Base-by-base conservation (phyloP, 805 yeast genomes). In the Sugiyamaella boreocaroliniensis region DNA sequence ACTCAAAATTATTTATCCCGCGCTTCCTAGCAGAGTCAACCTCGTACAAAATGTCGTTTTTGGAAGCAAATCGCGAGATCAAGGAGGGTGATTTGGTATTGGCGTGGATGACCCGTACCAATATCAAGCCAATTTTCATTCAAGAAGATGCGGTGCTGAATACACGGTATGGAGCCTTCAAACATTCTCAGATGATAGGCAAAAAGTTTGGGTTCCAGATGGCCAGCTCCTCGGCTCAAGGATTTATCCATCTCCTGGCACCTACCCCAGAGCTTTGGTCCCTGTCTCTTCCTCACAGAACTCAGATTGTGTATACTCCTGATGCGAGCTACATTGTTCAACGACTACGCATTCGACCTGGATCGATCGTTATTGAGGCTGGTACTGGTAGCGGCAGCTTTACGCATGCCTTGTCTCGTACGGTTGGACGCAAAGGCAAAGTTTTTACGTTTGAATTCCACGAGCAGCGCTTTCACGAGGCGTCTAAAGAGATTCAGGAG, bases 201-300 rank as follows among this genome's bases (percentile, higher is more conserved):
- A 71, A 78, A 63, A 76, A 74, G 55, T 92, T 79, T 68, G 99
- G 99, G 0, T 76, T 88, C 0, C 99, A 93, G 65, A 80, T 92
- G 62, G 78, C 89, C 2, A 69, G 78, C 40, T 71, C 77, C 12
- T 79, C 86, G 16, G 76, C 81, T 6, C 80, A 79, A 55, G 96
- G 96, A 0, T 93, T 89, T 65, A 80, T 93, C 47, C 95, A 92
- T 64, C 73, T 93, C 12, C 69, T 93, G 46, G 90, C 86, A 55
- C 98, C 99, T 0, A 84, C 95, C 0, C 90, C 99, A 0, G 99
- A 93, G 68, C 71, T 93, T 19, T 93, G 99, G 99, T 86, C 97
- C 0, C 64, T 88, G n/a, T 87, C 97, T 0, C 73, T 93, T 37
- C 98, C 99, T 1, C 99, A 93, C 66, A 77, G 99, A 68, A 93